A percentile compares a stretch with the other conserved stretches of the same genome.
These are phyloP conservation scores for Thielaviopsis euricoi DNA, from an alignment of 2,329 filamentous ascomycete species.

Conservation along the genomic window DNA sequence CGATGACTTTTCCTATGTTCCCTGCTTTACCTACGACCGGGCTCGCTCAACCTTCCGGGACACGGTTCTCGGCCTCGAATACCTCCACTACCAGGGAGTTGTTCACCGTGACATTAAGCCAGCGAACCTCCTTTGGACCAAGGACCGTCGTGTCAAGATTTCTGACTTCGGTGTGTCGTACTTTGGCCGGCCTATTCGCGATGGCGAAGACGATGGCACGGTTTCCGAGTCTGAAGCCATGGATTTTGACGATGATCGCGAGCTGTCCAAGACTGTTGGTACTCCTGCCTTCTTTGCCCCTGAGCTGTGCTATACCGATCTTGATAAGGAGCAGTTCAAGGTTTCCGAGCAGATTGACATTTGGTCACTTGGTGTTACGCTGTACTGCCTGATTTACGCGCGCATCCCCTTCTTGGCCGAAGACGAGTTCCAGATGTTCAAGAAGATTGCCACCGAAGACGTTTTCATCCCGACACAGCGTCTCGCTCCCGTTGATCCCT, in stretches of 20 bases:
- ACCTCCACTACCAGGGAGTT: slow-evolving; percentile 75
- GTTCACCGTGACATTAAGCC: slow-evolving; percentile 77
- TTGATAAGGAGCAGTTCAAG: slow-evolving; percentile 51
- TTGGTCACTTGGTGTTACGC: slow-evolving; percentile 89
- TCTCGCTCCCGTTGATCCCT: slow-evolving; percentile 56
- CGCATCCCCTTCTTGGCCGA: slow-evolving; percentile 86
- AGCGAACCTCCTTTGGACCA: slow-evolving; percentile 79
- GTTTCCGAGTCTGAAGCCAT: slow-evolving; percentile 67
- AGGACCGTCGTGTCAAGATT: slow-evolving; percentile 79
- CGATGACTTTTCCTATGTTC: slow-evolving; percentile 84
- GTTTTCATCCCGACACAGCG: slow-evolving; percentile 73
- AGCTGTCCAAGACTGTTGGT: slow-evolving; percentile 94
- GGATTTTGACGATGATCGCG: slow-evolving; percentile 81
- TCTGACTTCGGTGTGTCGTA: slow-evolving; percentile 98
- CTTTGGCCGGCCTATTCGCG: slow-evolving; percentile 72
- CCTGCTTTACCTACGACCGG: slow-evolving; percentile 74
- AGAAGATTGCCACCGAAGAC: slow-evolving; percentile 81
- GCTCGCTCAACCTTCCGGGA: slow-evolving; percentile 78
- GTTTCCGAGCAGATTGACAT: slow-evolving; percentile 91
- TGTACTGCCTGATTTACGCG: slow-evolving; percentile 89
- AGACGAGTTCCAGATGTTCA: slow-evolving; percentile 83
- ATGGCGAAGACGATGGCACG: slow-evolving; percentile 61
- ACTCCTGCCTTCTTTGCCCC: slow-evolving; percentile 96
- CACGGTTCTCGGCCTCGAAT: slow-evolving; percentile 83
- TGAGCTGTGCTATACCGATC: slow-evolving; percentile 81